A percentile compares a stretch with the other conserved stretches of the same genome.
Evolutionary conservation across 768 basidiomycete genomes (phyloP).

Genomic region (Stropharia rugosoannulata): DNA sequence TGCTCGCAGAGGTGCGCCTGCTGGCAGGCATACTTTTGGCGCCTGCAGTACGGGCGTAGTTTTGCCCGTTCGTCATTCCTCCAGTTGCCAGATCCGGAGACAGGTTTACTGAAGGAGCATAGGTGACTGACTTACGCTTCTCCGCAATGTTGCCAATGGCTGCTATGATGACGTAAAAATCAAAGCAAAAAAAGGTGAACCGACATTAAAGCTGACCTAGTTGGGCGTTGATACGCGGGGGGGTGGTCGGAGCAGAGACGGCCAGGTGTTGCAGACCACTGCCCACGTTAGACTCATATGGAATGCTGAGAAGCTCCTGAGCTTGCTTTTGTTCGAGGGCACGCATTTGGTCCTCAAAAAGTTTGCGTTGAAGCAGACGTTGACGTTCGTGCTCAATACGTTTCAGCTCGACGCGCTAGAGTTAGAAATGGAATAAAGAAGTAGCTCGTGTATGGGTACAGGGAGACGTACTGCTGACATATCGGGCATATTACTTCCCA

Average conservation of each 20-base stretch:
- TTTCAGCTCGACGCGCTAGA: conserved; percentile 85
- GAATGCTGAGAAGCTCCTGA: conserved; percentile 77
- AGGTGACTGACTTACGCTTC: conserved; percentile 87
- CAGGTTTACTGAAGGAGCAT: conserved; percentile 73
- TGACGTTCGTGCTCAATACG: conserved; percentile 91
- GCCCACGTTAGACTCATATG: conserved; percentile 56
- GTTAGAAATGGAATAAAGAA: background rate
- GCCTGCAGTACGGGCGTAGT: conserved; percentile 64
- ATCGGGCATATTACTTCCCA: conserved; percentile 86
- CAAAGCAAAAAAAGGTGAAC: conserved; percentile 38
- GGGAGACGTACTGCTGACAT: conserved; percentile 70
- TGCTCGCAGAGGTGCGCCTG: conserved; percentile 85
- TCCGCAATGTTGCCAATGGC: conserved; percentile 69
- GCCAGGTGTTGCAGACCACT: conserved; percentile 71
- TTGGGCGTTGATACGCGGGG: conserved; percentile 73
- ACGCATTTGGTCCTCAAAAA: conserved; percentile 98
- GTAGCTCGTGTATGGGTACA: conserved; percentile 7
- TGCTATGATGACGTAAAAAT: conserved; percentile 60
- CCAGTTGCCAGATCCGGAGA: conserved; percentile 63
- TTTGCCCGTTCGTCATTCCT: conserved; percentile 45
- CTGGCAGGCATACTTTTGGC: conserved; percentile 94
- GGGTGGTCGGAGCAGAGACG: conserved; percentile 86
- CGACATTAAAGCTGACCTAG: conserved; percentile 58
- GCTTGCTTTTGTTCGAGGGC: conserved; percentile 89
- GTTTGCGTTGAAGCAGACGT: conserved; percentile 78